Evolutionary conservation across 2,329 filamentous ascomycete genomes (phyloP).

Genomic region (Sclerotinia borealis): DNA sequence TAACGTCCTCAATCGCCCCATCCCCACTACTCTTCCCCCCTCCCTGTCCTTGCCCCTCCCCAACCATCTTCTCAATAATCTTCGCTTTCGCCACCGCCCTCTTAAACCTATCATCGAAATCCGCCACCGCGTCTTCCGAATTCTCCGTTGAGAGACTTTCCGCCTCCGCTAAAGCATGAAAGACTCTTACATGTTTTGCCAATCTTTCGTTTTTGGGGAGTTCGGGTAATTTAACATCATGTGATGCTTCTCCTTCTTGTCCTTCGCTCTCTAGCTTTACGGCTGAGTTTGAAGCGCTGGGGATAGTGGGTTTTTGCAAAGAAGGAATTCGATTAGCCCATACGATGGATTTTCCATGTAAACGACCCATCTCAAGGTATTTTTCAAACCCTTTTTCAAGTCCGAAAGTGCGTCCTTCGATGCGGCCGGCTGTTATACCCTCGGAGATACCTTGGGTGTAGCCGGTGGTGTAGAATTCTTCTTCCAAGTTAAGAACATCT

Average conservation of each 20-base stretch:
- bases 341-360: conserved; percentile 74
- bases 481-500: conserved; percentile 52
- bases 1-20: conserved; percentile 44
- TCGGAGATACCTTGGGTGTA: conserved; percentile 69
- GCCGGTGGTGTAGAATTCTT: conserved; percentile 74
- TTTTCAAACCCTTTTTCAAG: conserved; percentile 93
- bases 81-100: conserved; percentile 78
- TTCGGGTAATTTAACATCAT: conserved; percentile 27
- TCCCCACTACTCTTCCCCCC: conserved; percentile 24
- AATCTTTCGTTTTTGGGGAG: conserved; percentile 57
- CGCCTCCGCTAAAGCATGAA: conserved; percentile 74
- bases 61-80: conserved; percentile 68
- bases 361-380: conserved; percentile 70
- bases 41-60: conserved; percentile 33
- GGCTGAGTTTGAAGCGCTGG: not conserved
- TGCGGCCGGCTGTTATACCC: conserved; percentile 69
- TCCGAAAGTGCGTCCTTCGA: conserved; percentile 86
- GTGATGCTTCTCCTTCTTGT: not conserved
- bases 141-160: conserved; percentile 74
- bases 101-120: conserved; percentile 85
- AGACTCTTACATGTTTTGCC: conserved; percentile 66
- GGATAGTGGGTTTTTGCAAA: not conserved
- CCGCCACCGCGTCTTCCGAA: conserved; percentile 79
- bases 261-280: not conserved
- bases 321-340: conserved; percentile 68